Base-by-base conservation (phyloP, 108 stramenopile genomes). In the Nitzschia sp. region DNA sequence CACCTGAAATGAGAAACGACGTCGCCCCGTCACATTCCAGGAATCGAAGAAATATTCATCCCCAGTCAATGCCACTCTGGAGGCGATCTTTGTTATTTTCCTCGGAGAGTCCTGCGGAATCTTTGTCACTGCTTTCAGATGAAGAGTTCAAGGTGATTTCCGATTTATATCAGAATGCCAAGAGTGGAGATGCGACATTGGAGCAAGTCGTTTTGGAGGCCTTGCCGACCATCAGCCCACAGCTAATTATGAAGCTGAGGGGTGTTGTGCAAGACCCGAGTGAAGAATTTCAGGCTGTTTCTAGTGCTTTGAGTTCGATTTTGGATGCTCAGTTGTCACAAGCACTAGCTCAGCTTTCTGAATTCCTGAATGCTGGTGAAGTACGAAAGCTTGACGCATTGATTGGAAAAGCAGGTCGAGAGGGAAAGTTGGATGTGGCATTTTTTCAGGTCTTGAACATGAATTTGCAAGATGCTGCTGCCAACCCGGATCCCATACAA, bases 381-480 rank as follows among this genome's bases (percentile, higher is more conserved):
- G 79, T 94, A 38, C 88, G 89, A 9, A 94, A 94, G 69, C 64
- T 94, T 25, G 93, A 94, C 72, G 71, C 81, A 8, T 59, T 83
- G 56, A 94, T 94, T 73, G 90, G 93, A 3, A 89, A 89, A 54
- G 80, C 88, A 5, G 80, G 81, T 36, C 76, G 85, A 24, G 86
- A 85, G 24, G 86, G 86, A 32, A 83, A 79, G 72, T 66, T 94
- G 26, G 90, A 94, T 53, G 90, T 85, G 65, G 87, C 86, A 28
- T 94, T 94, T 60, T 94, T 94, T 55, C 81, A 79, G 35, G 93
- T 94, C 1, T 49, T 94, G 48, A 78, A 82, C 30, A 82, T 88
- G 82, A 94, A 94, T 60, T 67, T 94, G 46, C 75, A 80, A 56
- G 86, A 94, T 78, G 92, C 92, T 0, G 61, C 69, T 3, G 38